Evolutionary conservation across 495 filamentous ascomycete genomes (phyloP).

Genomic region (Aspergillus cristatus): DNA sequence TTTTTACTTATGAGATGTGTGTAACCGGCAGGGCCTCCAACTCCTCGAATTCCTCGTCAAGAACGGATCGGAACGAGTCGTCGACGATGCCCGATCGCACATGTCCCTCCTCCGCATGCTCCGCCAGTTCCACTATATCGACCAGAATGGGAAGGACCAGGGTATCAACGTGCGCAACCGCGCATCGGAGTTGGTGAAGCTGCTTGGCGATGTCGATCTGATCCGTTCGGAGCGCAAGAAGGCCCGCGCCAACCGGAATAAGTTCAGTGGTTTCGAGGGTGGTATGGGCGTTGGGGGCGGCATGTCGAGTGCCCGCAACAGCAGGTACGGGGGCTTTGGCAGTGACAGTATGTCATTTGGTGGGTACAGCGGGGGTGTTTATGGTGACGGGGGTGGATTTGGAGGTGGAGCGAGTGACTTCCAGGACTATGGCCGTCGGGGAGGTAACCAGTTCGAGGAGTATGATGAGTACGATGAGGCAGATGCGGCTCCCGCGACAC

Average conservation of each 20-base stretch:
- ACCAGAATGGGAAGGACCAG: slow-evolving; percentile 94
- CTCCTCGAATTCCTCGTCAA: slow-evolving; percentile 96
- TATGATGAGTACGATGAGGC: slow-evolving; percentile 94
- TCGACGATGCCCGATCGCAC: slow-evolving; percentile 94
- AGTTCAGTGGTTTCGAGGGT: slow-evolving; percentile 90
- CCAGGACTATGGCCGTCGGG: slow-evolving; percentile 49
- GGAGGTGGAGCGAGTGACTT: slow-evolving; percentile 62
- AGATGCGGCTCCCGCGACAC: slow-evolving; percentile 37
- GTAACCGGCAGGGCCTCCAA: slow-evolving; percentile 58
- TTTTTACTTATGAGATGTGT: background rate
- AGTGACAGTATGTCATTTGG: slow-evolving; percentile 67
- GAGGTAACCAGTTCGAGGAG: slow-evolving; percentile 77
- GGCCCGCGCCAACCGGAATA: slow-evolving; percentile 76
- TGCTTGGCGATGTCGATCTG: slow-evolving; percentile 85
- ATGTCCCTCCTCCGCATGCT: slow-evolving; percentile 96
- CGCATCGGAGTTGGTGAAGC: slow-evolving; percentile 87
- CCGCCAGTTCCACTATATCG: slow-evolving; percentile 96
- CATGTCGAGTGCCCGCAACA: slow-evolving; percentile 39
- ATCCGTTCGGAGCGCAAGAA: slow-evolving; percentile 95
- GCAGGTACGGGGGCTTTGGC: slow-evolving; percentile 83
- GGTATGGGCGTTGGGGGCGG: slow-evolving; percentile 51
- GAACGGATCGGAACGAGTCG: slow-evolving; percentile 94
- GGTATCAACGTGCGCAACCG: slow-evolving; percentile 96
- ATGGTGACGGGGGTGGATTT: slow-evolving; percentile 87
- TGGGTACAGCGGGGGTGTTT: slow-evolving; percentile 79